Evolutionary conservation across 768 basidiomycete species (phyloP), one percentile per base, ranked within the genome.

Genomic region (Obba rivulosa): DNA sequence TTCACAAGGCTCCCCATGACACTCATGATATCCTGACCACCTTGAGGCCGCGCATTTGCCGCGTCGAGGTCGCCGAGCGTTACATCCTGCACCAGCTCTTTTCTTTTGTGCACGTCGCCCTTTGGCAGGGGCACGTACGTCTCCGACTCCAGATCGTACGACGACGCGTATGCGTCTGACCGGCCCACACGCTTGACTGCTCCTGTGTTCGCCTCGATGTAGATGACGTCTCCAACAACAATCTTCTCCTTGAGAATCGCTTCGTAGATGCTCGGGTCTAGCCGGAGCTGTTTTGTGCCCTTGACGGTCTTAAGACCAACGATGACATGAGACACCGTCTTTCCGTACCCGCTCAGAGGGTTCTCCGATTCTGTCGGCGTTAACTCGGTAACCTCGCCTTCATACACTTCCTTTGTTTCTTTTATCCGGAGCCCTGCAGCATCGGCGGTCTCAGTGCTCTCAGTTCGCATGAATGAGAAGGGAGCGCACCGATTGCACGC

Each of bases 21-120:
- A 62, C 87, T 89, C 94, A 97, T 97, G 65, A 98, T 96, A 58
- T 98, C 95, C 67, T 97, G 95, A 2, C 95, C 94, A 17, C 96
- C 89, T 62, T 90, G 92, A 11, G 95, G 95, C 22, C 92, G 80
- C 3, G 93, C 94, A 64, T 99, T 99, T 3, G 95, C 95, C 36
- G 92, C 89, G 63, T 98, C 95, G 34, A 98, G 75, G 62, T 98
- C 95, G 43, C 94, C 92, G 4, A 98, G 73, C 0, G 92, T 95
- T 37, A 97, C 87, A 53, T 95, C 92, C 64, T 97, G 93, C 1
- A 97, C 90, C 9, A 96, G 78, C 59, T 96, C 93, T 66, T 96
- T 96, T 49, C 85, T 79, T 68, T 97, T 97, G 71, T 94, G 92
- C 42, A 97, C 92, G 38, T 96, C 92, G 40, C 92, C 94, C 67